These are phyloP conservation scores for Hericium coralloides DNA, from an alignment of 768 basidiomycete species.

Conservation along the genomic window DNA sequence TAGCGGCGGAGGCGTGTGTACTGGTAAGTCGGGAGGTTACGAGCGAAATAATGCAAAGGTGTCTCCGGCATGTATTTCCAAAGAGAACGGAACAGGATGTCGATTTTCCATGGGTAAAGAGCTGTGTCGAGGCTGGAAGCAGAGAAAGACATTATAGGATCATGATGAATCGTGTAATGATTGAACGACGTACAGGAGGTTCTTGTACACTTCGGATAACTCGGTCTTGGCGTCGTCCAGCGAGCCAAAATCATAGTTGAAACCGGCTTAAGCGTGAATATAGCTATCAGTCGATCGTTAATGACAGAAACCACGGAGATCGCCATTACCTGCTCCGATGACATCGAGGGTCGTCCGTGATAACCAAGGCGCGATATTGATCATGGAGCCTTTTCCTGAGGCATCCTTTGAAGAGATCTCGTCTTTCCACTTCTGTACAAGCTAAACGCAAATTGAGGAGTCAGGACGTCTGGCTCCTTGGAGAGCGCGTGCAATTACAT, in stretches of 20 bases:
- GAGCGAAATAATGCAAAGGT: conserved; percentile 3
- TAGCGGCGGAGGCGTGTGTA: conserved; percentile 5
- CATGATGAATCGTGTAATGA: background rate
- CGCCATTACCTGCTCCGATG: conserved; percentile 17
- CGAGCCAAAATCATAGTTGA: conserved; percentile 17
- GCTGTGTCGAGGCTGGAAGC: conserved; percentile 2
- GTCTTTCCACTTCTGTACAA: conserved; percentile 19
- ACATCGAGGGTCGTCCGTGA: conserved; percentile 19
- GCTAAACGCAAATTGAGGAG: background rate
- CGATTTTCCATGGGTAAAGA: conserved; percentile 3
- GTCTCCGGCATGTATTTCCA: conserved; percentile 15
- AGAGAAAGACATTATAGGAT: background rate
- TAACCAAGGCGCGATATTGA: conserved; percentile 16
- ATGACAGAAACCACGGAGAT: background rate
- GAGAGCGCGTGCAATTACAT: background rate
- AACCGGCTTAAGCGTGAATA: conserved; percentile 13
- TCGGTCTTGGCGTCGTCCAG: conserved; percentile 15
- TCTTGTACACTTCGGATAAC: conserved; percentile 16
- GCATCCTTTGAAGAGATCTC: conserved; percentile 4
- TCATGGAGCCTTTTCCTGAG: background rate
- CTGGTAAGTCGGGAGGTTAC: conserved; percentile 8
- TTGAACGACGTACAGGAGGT: conserved; percentile 15
- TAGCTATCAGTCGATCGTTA: background rate
- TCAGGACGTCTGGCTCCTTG: too few species aligned
- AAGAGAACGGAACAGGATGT: conserved; percentile 9